These are phyloP conservation scores for Paramecium biaurelia DNA, from an alignment of 73 alveolate genomes.

Conservation along the genomic window DNA sequence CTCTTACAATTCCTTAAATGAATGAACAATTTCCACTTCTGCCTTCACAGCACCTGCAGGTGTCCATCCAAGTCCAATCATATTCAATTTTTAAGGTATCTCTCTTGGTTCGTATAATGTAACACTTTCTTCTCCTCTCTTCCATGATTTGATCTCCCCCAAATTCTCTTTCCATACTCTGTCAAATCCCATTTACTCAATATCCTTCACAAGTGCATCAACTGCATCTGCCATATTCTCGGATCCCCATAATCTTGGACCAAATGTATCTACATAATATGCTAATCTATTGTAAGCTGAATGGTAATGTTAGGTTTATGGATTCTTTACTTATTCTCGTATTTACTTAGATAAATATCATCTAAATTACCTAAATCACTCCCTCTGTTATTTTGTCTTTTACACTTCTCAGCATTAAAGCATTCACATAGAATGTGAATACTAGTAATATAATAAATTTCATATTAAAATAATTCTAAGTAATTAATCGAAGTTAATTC, in stretches of 20 bases:
- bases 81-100: conserved; percentile 39
- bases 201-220: not conserved
- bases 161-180: conserved; percentile 7
- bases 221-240: not conserved
- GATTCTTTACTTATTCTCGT: not conserved
- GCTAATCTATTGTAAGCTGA: conserved; percentile 58
- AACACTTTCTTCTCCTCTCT: conserved; percentile 61
- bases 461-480: not conserved
- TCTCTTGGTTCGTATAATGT: conserved; percentile 36
- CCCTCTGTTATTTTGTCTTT: not conserved
- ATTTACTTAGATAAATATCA: not conserved
- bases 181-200: not conserved
- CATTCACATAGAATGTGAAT: not conserved
- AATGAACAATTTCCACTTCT: conserved; percentile 56
- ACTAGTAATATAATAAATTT: not conserved
- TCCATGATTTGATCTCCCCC: conserved; percentile 27
- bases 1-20: conserved; percentile 54
- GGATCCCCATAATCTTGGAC: conserved; percentile 63
- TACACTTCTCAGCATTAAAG: not conserved
- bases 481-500: not conserved
- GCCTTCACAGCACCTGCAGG: conserved; percentile 27
- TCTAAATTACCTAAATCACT: not conserved
- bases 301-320: not conserved
- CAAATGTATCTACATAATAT: conserved; percentile 61
- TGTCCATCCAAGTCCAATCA: conserved; percentile 55